Evolutionary conservation across 2,329 filamentous ascomycete species (phyloP).

Genomic region (Zalaria obscura): DNA sequence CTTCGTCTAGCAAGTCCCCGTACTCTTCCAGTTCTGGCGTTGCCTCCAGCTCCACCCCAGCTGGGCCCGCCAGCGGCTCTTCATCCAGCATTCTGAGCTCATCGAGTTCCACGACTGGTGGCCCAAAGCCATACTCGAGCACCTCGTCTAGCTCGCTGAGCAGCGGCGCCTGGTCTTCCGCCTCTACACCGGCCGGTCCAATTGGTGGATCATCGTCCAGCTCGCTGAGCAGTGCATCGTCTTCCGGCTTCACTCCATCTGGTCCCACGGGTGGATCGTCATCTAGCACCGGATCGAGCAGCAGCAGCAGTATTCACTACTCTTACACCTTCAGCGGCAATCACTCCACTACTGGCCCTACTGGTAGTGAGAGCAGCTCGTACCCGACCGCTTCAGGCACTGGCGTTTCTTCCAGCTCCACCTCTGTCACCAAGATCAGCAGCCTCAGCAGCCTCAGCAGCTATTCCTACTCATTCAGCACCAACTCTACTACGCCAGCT

Average conservation of each 20-base stretch:
- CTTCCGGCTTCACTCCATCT: neutral
- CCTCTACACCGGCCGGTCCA: no score
- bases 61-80: neutral
- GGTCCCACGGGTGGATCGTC: neutral
- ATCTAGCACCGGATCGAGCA: neutral
- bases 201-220: neutral
- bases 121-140: slow-evolving; percentile 1
- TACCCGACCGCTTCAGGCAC: neutral
- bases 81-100: neutral
- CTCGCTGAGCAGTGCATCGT: neutral
- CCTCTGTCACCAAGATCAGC: neutral
- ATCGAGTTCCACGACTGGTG: neutral
- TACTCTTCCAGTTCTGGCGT: no score
- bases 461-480: neutral
- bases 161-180: neutral
- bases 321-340: neutral
- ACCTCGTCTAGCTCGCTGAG: neutral
- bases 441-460: neutral
- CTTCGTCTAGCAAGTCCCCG: no score
- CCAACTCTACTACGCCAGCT: neutral
- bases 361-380: no score
- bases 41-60: no score
- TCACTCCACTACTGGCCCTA: no score
- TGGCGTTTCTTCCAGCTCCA: neutral
- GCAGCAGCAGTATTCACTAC: neutral